Conservation (phyloP, 1,139 yeast genomes). For the Lodderomyces parapsilosis region DNA sequence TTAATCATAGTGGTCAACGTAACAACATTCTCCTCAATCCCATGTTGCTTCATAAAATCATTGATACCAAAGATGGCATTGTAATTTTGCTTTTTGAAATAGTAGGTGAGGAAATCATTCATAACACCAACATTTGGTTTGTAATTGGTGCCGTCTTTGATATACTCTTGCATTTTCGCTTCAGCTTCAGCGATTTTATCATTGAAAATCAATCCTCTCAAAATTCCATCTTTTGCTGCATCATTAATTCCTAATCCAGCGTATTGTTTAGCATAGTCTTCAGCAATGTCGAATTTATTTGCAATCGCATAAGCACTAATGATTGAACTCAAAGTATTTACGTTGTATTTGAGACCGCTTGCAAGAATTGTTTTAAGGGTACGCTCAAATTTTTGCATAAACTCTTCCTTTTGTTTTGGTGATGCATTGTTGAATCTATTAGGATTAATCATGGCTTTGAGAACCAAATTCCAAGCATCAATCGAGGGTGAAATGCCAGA, state of each 20-base stretch:
- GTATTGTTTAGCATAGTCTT: constrained; percentile 24
- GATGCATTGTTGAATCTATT: constrained; percentile 16
- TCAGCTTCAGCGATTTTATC: constrained; percentile 35
- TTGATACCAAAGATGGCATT: constrained; percentile 41
- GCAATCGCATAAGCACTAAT: constrained; percentile 39
- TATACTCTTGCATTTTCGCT: constrained; percentile 26
- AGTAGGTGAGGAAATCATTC: constrained; percentile 36
- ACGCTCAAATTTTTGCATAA: constrained; percentile 25
- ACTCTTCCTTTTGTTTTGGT: constrained; percentile 16
- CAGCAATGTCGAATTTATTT: constrained; percentile 32
- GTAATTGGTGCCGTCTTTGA: constrained; percentile 24
- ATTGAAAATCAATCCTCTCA: constrained; percentile 36
- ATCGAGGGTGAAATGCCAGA: constrained; percentile 28
- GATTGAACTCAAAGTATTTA: constrained; percentile 31
- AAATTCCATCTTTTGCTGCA: constrained; percentile 34
- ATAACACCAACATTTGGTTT: constrained; percentile 35
- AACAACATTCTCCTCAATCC: constrained; percentile 59
- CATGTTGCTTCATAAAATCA: constrained; percentile 34
- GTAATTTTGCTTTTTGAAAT: constrained; percentile 31
- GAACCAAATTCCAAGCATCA: constrained; percentile 36
- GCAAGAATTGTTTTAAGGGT: constrained; percentile 29
- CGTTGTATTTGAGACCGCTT: constrained; percentile 23
- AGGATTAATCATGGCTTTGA: constrained; percentile 39
- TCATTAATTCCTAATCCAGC: constrained; percentile 25
- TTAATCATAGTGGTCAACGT: constrained; percentile 68